Base-by-base conservation (phyloP, 345 rosid species). In the Lumnitzera racemosa region DNA sequence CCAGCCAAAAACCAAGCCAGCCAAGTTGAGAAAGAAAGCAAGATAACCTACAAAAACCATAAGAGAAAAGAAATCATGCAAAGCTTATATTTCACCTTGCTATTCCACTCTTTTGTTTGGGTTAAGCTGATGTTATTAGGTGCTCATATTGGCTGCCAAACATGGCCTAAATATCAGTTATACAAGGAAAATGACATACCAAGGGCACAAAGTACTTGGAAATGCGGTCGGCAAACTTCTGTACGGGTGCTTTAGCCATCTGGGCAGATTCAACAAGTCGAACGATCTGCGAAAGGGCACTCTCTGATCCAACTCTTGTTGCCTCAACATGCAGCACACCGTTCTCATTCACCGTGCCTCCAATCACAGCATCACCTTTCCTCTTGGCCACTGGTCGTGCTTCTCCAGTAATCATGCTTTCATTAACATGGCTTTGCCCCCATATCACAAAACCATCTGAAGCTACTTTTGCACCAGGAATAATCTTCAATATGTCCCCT, bases 231-330 rank as follows among this genome's bases (percentile, higher is more conserved):
- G 97, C 97, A 46, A 92, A 77, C 72, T 92, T 92, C 83, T 92
- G 99, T 0, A 86, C 96, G 0, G 99, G 99, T 55, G 99, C 99
- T 81, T 89, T 89, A 17, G 99, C 96, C 78, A 89, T 71, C 74
- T 92, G 99, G 4, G 99, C 99, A 0, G 97, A 89, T 66, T 92
- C 97, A 25, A 92, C 97, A 0, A 89, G 91, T 23, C 87, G 85
- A 64, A 92, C 97, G 67, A 92, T 92, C 77, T 89, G 97, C 1
- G 97, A 83, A 54, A 92, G 91, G 31, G 99, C 91, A 64, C 86
- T 84, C 78, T 87, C 99, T 12, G 99, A 87, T 43, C 99, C 99
- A 53, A 92, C 96, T 63, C 81, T 79, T 23, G 99, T 87, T 3
- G 85, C 96, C 70, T 70, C 82, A 56, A 92, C 62, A 75, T 85